Conservation (phyloP, 2,329 filamentous ascomycete genomes). For the Microthyrium microscopicum region DNA sequence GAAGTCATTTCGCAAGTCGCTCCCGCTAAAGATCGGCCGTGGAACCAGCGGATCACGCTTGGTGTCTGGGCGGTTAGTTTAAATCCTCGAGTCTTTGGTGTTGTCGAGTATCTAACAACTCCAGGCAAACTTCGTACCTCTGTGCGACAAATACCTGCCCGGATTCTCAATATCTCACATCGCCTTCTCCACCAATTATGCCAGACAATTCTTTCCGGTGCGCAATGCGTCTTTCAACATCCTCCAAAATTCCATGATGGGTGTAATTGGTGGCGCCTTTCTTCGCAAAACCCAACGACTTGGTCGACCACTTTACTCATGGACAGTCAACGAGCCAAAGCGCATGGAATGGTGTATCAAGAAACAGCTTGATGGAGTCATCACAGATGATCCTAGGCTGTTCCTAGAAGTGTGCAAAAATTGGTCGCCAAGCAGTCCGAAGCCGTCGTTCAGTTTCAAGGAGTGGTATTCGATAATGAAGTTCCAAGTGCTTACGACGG, state of each 20-base stretch:
- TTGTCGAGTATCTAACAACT: background rate
- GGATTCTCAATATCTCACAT: slow-evolving; percentile 50
- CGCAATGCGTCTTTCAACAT: slow-evolving; percentile 67
- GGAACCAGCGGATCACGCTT: slow-evolving; percentile 58
- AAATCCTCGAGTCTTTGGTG: background rate
- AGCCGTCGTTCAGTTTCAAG: slow-evolving; percentile 5
- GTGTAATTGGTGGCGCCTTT: slow-evolving; percentile 50
- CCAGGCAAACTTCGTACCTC: slow-evolving; percentile 49
- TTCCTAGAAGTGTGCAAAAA: slow-evolving; percentile 44
- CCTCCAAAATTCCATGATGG: slow-evolving; percentile 49
- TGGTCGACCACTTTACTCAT: slow-evolving; percentile 50
- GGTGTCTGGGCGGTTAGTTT: slow-evolving; percentile 59
- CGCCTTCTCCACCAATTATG: slow-evolving; percentile 48
- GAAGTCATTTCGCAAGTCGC: slow-evolving; percentile 40
- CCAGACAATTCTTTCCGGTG: slow-evolving; percentile 50
- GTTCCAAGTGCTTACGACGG: slow-evolving; percentile 18
- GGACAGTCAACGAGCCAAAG: slow-evolving; percentile 70
- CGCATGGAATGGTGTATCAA: slow-evolving; percentile 71
- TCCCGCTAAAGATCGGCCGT: slow-evolving; percentile 33
- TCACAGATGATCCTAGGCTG: slow-evolving; percentile 65
- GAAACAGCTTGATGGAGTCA: slow-evolving; percentile 55
- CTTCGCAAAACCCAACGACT: slow-evolving; percentile 40
- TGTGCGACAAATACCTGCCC: slow-evolving; percentile 45
- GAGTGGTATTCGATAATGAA: slow-evolving; percentile 17
- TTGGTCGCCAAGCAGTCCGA: slow-evolving; percentile 3